These are phyloP conservation scores for Quercus tomentella DNA, from an alignment of 331 rosid genomes.

Conservation along the genomic window DNA sequence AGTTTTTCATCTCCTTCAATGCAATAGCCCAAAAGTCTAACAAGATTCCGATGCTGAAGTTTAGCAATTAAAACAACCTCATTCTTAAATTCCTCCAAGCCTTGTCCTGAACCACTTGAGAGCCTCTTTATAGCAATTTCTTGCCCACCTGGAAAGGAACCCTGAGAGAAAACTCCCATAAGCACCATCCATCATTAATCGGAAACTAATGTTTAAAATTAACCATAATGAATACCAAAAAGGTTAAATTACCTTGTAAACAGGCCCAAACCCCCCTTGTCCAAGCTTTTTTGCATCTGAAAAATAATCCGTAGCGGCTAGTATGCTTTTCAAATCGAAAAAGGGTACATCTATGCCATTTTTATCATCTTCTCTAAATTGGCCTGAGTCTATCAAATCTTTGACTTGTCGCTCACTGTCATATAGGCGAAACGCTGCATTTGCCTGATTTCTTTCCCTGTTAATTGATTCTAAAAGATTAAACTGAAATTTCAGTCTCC, in stretches of 20 bases:
- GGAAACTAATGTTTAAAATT: no score
- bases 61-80: neutral
- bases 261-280: neutral
- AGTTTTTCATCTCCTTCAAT: neutral
- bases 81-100: neutral
- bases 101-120: neutral
- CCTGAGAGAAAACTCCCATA: neutral
- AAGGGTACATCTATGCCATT: slow-evolving; percentile 37
- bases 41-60: neutral
- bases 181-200: neutral
- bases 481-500: no score
- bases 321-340: slow-evolving; percentile 35
- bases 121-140: neutral
- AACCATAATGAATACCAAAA: neutral
- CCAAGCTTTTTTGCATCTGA: slow-evolving; percentile 16
- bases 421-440: slow-evolving; percentile 13
- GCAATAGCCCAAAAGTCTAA: neutral
- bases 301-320: slow-evolving; percentile 28
- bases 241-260: neutral
- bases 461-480: neutral
- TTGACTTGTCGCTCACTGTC: slow-evolving; percentile 34
- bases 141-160: neutral
- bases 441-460: slow-evolving; percentile 4
- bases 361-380: slow-evolving; percentile 31
- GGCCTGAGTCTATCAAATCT: slow-evolving; percentile 30